phyloP scores from a whole-genome alignment of 257 asterid species.

The Solanum raphanifolium region DNA sequence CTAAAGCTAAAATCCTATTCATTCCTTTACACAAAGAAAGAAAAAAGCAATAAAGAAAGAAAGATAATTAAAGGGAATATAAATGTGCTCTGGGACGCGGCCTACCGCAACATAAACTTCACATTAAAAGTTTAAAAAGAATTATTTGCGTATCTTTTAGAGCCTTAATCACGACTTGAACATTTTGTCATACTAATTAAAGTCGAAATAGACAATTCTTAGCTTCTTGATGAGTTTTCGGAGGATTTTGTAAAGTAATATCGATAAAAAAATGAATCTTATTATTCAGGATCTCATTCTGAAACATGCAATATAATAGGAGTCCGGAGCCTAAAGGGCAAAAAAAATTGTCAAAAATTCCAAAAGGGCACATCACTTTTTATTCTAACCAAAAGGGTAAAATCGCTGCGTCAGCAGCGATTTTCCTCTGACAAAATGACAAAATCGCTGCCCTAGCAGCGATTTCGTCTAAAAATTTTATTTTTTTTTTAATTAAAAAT shows the following conservation, averaged over 20 bases:
- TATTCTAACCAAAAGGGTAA: too few species aligned
- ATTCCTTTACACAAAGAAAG: not conserved
- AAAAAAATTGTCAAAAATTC: too few species aligned
- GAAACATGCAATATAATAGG: not conserved
- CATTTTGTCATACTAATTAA: not conserved
- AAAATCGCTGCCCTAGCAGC: too few species aligned
- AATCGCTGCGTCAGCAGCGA: too few species aligned
- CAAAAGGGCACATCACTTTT: too few species aligned
- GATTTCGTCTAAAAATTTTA: too few species aligned
- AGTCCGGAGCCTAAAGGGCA: too few species aligned
- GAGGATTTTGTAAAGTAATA: not conserved
- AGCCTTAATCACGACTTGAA: not conserved
- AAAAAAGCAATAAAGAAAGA: not conserved
- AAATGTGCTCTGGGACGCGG: constrained; percentile 16
- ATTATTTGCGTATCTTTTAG: not conserved
- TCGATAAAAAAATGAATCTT: not conserved
- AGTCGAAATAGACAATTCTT: not conserved
- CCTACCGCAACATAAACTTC: constrained; percentile 6
- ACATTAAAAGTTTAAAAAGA: not conserved
- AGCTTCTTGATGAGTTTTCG: not conserved
- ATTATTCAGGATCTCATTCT: too few species aligned
- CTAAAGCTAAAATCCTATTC: not conserved
- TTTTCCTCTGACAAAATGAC: too few species aligned
- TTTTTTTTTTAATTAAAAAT: too few species aligned
- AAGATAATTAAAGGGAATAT: not conserved